phyloP scores from a whole-genome alignment of 2,329 filamentous ascomycete genomes.

The Didymella keratinophila region DNA sequence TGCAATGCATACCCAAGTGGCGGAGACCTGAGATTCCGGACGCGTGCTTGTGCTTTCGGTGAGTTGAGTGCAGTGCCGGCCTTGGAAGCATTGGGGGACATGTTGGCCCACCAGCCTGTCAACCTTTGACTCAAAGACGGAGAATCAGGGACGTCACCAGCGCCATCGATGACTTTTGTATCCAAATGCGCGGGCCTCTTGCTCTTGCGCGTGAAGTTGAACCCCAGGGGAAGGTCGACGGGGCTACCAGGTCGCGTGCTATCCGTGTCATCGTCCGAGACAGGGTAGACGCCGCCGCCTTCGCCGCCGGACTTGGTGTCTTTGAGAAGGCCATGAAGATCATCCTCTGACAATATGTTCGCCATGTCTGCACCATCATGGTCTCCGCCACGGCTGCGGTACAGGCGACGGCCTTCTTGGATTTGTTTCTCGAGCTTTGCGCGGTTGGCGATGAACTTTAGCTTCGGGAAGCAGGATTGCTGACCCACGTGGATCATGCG shows the following conservation, averaged over 20 bases:
- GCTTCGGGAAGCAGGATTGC: slow-evolving; percentile 86
- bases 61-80: not conserved
- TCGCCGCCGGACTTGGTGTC: slow-evolving; percentile 33
- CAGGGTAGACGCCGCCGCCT: slow-evolving; percentile 25
- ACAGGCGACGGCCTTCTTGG: slow-evolving; percentile 62
- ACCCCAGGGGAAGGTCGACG: slow-evolving; percentile 38
- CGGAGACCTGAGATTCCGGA: not conserved
- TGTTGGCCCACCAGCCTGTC: slow-evolving; percentile 49
- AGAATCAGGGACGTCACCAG: slow-evolving; percentile 31
- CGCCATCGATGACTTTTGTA: not conserved
- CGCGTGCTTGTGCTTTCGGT: not conserved
- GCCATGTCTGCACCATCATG: slow-evolving; percentile 44
- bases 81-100: slow-evolving; percentile 31
- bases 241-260: slow-evolving; percentile 42
- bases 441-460: slow-evolving; percentile 89
- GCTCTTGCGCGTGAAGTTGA: slow-evolving; percentile 36
- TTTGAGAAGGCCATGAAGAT: slow-evolving; percentile 53
- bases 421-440: slow-evolving; percentile 80
- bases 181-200: slow-evolving; percentile 19
- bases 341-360: slow-evolving; percentile 57
- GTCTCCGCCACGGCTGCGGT: slow-evolving; percentile 42
- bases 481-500: slow-evolving; percentile 91
- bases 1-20: slow-evolving; percentile 7
- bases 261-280: slow-evolving; percentile 43
- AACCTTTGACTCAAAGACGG: slow-evolving; percentile 43